Conservation (phyloP, 371 early-diverging fungal species). For the Polyrhizophydium stewartii region DNA sequence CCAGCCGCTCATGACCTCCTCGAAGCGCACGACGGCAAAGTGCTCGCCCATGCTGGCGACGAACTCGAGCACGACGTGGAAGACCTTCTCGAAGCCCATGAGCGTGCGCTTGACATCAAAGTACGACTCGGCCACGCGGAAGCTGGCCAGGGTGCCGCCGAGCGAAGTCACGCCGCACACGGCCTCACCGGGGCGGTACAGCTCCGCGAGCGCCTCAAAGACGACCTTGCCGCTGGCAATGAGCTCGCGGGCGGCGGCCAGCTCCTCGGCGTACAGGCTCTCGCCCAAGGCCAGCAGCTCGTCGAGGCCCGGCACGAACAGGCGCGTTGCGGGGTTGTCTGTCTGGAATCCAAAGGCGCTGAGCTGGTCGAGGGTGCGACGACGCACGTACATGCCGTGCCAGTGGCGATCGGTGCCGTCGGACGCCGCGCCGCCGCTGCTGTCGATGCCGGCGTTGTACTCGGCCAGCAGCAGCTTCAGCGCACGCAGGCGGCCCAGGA, state of each 20-base stretch:
- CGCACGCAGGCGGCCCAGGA: slow-evolving; percentile 21
- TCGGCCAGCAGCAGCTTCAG: slow-evolving; percentile 7
- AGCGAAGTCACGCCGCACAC: slow-evolving; percentile 30
- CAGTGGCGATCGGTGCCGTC: background rate
- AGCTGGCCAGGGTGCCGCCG: slow-evolving; percentile 21
- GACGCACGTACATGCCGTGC: slow-evolving; percentile 15
- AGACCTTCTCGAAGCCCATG: slow-evolving; percentile 31
- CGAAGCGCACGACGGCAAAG: slow-evolving; percentile 30
- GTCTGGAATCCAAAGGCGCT: slow-evolving; percentile 25
- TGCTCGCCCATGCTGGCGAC: slow-evolving; percentile 30
- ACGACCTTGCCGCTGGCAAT: slow-evolving; percentile 19
- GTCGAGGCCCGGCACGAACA: slow-evolving; percentile 25
- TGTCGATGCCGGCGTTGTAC: no score
- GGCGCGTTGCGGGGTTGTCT: slow-evolving; percentile 3
- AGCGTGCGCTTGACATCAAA: slow-evolving; percentile 35
- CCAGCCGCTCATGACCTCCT: slow-evolving; percentile 34
- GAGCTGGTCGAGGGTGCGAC: slow-evolving; percentile 22
- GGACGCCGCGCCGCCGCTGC: slow-evolving; percentile 1
- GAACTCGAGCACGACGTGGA: slow-evolving; percentile 31
- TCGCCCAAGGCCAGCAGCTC: slow-evolving; percentile 24
- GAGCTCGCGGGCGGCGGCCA: slow-evolving; percentile 8
- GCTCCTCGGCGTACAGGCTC: slow-evolving; percentile 12
- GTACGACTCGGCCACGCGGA: slow-evolving; percentile 18
- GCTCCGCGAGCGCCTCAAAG: slow-evolving; percentile 35
- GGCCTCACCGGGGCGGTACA: slow-evolving; percentile 27